phyloP scores from a whole-genome alignment of 331 rosid species.

The Quercus lobata region DNA sequence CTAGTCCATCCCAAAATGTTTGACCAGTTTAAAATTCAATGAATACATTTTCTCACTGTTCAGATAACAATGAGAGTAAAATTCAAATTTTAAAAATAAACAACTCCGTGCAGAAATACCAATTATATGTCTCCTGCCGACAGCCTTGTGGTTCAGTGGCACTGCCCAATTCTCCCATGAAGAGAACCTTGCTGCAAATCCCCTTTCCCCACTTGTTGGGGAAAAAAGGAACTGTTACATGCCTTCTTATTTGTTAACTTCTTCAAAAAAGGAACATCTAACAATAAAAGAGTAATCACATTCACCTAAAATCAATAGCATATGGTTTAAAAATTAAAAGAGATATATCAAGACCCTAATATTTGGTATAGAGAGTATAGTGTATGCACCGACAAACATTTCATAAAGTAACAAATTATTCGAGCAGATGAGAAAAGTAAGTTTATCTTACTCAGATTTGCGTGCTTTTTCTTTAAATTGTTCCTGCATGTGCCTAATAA shows the following conservation, averaged over 20 bases:
- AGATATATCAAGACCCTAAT: neutral
- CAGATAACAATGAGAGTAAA: neutral
- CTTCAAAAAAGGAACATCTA: neutral
- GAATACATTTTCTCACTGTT: neutral
- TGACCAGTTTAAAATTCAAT: neutral
- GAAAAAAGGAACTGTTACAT: neutral
- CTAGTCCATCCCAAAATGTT: neutral
- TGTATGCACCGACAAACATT: slow-evolving; percentile 9
- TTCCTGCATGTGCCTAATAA: slow-evolving; percentile 93
- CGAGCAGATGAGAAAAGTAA: slow-evolving; percentile 12
- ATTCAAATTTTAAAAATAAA: neutral
- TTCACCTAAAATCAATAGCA: neutral
- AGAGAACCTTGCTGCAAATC: no score
- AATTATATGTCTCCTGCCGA: neutral
- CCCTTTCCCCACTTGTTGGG: no score
- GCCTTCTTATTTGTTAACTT: neutral
- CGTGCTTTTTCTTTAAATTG: slow-evolving; percentile 98
- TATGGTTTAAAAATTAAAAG: neutral
- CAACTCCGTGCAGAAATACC: neutral
- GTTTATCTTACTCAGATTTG: slow-evolving; percentile 78
- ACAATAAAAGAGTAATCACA: neutral
- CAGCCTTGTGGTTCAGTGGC: no score
- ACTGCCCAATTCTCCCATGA: no score
- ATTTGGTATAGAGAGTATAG: neutral
- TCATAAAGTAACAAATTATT: slow-evolving; percentile 14